Percentiles rank a stretch among this genome's conserved stretches.
phyloP scores from a whole-genome alignment of 495 filamentous ascomycete species.

The Daldinia decipiens region DNA sequence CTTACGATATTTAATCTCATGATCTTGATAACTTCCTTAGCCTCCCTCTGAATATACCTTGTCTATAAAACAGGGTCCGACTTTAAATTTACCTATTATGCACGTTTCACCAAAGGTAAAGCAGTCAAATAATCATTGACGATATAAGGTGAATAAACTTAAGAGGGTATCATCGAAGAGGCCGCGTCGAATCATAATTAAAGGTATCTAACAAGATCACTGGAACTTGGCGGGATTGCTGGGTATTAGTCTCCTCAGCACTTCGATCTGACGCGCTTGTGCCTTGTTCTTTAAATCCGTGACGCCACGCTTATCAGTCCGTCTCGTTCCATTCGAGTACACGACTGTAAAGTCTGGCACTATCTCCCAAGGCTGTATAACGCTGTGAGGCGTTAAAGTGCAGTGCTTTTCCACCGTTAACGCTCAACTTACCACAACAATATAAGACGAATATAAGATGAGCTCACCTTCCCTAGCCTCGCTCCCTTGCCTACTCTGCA shows the following conservation, averaged over 20 bases:
- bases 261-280: slow-evolving; percentile 69
- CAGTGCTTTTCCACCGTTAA: slow-evolving; percentile 63
- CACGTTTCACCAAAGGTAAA: not conserved
- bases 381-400: slow-evolving; percentile 59
- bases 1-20: too few species aligned
- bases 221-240: slow-evolving; percentile 70
- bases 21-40: not conserved
- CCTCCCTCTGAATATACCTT: not conserved
- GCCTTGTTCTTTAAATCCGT: slow-evolving; percentile 64
- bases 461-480: slow-evolving; percentile 70
- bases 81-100: not conserved
- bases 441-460: slow-evolving; percentile 6
- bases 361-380: slow-evolving; percentile 63
- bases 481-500: slow-evolving; percentile 68
- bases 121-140: not conserved
- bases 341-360: slow-evolving; percentile 74
- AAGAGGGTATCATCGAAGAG: slow-evolving; percentile 35
- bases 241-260: slow-evolving; percentile 68
- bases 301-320: slow-evolving; percentile 65
- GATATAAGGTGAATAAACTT: not conserved
- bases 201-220: slow-evolving; percentile 38
- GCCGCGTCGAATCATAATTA: slow-evolving; percentile 11
- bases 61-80: not conserved
- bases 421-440: not conserved
- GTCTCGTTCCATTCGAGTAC: slow-evolving; percentile 67